Evolutionary conservation across 257 asterid species (phyloP), one percentile per base, ranked within the genome.

Genomic region (Ajuga chamaepitys): DNA sequence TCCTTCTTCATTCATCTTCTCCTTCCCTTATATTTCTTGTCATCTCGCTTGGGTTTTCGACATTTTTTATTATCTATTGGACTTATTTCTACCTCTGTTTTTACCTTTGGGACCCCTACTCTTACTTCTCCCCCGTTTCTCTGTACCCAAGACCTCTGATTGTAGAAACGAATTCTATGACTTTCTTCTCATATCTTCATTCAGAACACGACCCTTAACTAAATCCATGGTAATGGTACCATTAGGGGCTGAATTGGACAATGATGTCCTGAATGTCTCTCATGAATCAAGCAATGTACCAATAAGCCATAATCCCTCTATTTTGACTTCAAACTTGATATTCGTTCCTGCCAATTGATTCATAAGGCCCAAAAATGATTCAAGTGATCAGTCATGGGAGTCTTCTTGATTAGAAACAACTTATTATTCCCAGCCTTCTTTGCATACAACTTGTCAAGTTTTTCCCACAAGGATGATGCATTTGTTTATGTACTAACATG

Each of bases 171-270:
- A 38, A 41, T 44, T 57, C 8, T 54, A 44, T 41, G 45, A 16
- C 34, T 32, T 57, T 26, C 75, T 70, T 28, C 70, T 51, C 70
- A 40, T 30, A 22, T 41, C 64, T 28, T 62, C 65, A 48, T 70
- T 70, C 11, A 70, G 44, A 11, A 70, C 22, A 9, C 54, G 6
- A 4, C 52, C 16, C 11, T 60, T 58, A 4, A 32, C 28, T 13
- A 63, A 10, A 1, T 17, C 52, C 70, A 48, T 51, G 7, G 12
- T 1, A 5, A 58, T 28, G 5, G 26, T 30, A 9, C 58, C 62
- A 37, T 34, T 7, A 0, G 26, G 50, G 9, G 37, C 52, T 2
- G 40, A 34, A 8, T 46, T 28, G 9, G n/a, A 3, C 2, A 52
- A 6, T 2, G 48, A 64, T 1, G 16, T 21, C 12, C 12, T 32